These are phyloP conservation scores for Blastobotrys capitulatus DNA, from an alignment of 1,139 yeast species.

Conservation along the genomic window DNA sequence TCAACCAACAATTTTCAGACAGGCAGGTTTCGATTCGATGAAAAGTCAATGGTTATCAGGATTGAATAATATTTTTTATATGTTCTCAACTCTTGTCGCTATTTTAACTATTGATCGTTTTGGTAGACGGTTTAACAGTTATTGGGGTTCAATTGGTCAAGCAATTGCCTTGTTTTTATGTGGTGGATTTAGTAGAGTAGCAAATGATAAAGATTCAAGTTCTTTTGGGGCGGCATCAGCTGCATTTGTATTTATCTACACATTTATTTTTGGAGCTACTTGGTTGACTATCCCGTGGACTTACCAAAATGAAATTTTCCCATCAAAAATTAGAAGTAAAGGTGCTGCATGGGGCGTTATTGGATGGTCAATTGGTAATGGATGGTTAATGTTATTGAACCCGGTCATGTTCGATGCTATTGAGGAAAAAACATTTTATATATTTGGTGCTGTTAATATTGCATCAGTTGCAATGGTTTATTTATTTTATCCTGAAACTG, in stretches of 20 bases:
- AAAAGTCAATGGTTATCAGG: constrained; percentile 33
- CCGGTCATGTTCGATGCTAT: constrained; percentile 37
- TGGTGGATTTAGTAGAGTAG: constrained; percentile 34
- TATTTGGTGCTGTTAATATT: constrained; percentile 32
- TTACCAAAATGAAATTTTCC: constrained; percentile 18
- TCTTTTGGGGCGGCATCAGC: constrained; percentile 37
- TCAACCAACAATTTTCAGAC: constrained; percentile 36
- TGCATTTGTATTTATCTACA: constrained; percentile 35
- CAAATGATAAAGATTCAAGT: constrained; percentile 22
- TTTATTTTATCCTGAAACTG: constrained; percentile 39
- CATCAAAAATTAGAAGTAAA: constrained; percentile 17
- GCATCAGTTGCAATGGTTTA: constrained; percentile 33
- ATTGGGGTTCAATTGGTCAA: constrained; percentile 32
- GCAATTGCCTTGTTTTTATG: constrained; percentile 36
- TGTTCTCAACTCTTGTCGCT: constrained; percentile 29
- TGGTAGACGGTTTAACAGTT: constrained; percentile 30
- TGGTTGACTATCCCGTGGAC: constrained; percentile 29
- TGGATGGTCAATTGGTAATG: constrained; percentile 40
- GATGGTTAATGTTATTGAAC: constrained; percentile 38
- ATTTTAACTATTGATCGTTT: constrained; percentile 30
- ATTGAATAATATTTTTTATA: constrained; percentile 28
- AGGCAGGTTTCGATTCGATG: constrained; percentile 32
- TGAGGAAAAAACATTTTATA: constrained; percentile 33
- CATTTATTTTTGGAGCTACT: constrained; percentile 32
- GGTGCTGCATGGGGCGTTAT: constrained; percentile 33